Evolutionary conservation across 192 early-diverging fungal genomes (phyloP), one percentile per base, ranked within the genome.

Genomic region (Funneliformis mosseae): DNA sequence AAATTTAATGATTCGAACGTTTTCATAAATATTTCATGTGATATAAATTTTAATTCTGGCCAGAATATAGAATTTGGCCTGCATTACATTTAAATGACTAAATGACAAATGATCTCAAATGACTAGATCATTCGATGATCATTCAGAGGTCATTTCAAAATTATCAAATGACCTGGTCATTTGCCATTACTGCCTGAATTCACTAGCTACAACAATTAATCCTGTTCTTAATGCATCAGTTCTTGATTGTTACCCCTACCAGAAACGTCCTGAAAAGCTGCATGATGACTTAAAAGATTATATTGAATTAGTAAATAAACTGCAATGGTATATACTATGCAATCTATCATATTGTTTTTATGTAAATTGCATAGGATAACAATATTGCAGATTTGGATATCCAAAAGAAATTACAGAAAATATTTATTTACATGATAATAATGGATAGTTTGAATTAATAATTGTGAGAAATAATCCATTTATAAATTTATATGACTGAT

Each of bases 161-260:
- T n/a, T n/a, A n/a, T n/a, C n/a, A n/a, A n/a, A n/a, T n/a, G n/a
- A n/a, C n/a, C n/a, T n/a, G n/a, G n/a, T n/a, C n/a, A n/a, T n/a
- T n/a, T n/a, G n/a, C n/a, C n/a, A n/a, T n/a, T n/a, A n/a, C n/a
- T n/a, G n/a, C n/a, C n/a, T n/a, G n/a, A n/a, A 48, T 73, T 27
- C 7, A n/a, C 2, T 73, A 73, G 43, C 23, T n/a, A 73, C 21
- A 14, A 73, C 71, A 23, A 48, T 73, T 18, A 73, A 73, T 73
- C 71, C 43, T 27, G 21, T 5, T 0, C 16, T n/a, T n/a, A 9
- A 73, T n/a, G 45, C 42, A 73, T 43, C 21, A 1, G 12, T 46
- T 27, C 71, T 43, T n/a, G 46, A 73, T 9, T 41, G 28, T 8
- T 18, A 73, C 48, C 70, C 70, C 6, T 72, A 42, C 39, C 41